Percentiles rank a stretch among this genome's conserved stretches.
Evolutionary conservation across 768 basidiomycete species (phyloP).

Genomic region (Dioszegia hungarica): DNA sequence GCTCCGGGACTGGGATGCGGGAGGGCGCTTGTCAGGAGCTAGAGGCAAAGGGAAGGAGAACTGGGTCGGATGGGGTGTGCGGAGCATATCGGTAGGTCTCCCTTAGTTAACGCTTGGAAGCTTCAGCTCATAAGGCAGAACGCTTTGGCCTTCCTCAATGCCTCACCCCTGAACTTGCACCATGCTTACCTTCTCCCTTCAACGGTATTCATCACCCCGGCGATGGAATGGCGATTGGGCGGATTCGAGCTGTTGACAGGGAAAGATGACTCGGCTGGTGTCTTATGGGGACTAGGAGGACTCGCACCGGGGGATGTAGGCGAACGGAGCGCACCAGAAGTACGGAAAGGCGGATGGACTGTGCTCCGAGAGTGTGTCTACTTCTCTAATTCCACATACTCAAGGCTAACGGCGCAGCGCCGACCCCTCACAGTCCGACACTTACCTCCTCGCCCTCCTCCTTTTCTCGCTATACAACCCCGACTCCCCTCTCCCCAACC

Average conservation of each 20-base stretch:
- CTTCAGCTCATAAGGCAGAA: constrained; percentile 54
- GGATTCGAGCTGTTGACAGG: constrained; percentile 88
- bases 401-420: constrained; percentile 40
- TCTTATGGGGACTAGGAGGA: constrained; percentile 55
- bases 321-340: constrained; percentile 67
- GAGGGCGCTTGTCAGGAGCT: constrained; percentile 22
- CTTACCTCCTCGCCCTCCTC: constrained; percentile 81
- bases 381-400: constrained; percentile 7
- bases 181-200: constrained; percentile 54
- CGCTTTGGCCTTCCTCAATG: constrained; percentile 84
- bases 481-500: constrained; percentile 62
- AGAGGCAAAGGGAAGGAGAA: constrained; percentile 66
- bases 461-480: constrained; percentile 86
- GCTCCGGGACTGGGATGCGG: constrained; percentile 58
- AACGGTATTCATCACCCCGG: constrained; percentile 82
- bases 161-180: constrained; percentile 76
- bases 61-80: constrained; percentile 90
- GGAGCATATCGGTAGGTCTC: constrained; percentile 71
- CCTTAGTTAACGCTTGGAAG: not conserved
- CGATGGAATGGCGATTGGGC: constrained; percentile 94
- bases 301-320: constrained; percentile 62
- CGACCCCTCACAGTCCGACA: constrained; percentile 66
- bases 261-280: constrained; percentile 69
- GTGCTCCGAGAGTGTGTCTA: constrained; percentile 69
- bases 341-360: constrained; percentile 80